Evolutionary conservation across 352 stramenopile genomes (phyloP), one percentile per base, ranked within the genome.

Genomic region (Phytophthora cajani): DNA sequence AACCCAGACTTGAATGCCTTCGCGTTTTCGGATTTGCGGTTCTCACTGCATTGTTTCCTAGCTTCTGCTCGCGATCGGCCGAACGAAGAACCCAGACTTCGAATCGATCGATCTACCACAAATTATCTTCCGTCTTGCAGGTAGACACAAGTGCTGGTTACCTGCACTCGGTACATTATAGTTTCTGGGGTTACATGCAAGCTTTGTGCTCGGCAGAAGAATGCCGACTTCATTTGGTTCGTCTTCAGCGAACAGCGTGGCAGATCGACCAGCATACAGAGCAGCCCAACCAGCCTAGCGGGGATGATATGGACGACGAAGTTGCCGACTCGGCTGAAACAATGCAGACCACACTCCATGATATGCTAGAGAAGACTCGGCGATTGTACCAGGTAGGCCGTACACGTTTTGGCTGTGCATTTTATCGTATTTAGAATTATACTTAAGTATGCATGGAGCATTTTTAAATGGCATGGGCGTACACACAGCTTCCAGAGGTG

Each of bases 21-120:
- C 19, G 21, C 27, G 19, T n/a, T 55, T 50, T 50, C 16, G 42
- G 42, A n/a, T 50, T 50, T 50, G 9, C 0, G 7, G 12, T 54
- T 36, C 9, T 21, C 19, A 19, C 32, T 59, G 11, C 36, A 16
- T 55, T 38, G 9, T 53, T 14, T 5, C 51, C 21, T 47, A 85
- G 78, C 62, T 80, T 2, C 47, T 87, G n/a, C 60, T 88, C 1
- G 57, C 67, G 14, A 74, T 84, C 14, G 64, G 71, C 1, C 59
- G 65, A 42, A 67, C 59, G 0, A 79, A 71, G 5, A 80, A 81
- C n/a, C 59, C 75, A 1, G 79, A 92, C 56, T 92, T 90, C 67
- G 75, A 52, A 12, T 83, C 72, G 25, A 59, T 92, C 19, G 69
- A 78, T 36, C 56, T 69, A 10, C 58, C 57, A 9, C 70, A 83